Conservation (phyloP, 78 protist genomes). For the Guillardia theta region DNA sequence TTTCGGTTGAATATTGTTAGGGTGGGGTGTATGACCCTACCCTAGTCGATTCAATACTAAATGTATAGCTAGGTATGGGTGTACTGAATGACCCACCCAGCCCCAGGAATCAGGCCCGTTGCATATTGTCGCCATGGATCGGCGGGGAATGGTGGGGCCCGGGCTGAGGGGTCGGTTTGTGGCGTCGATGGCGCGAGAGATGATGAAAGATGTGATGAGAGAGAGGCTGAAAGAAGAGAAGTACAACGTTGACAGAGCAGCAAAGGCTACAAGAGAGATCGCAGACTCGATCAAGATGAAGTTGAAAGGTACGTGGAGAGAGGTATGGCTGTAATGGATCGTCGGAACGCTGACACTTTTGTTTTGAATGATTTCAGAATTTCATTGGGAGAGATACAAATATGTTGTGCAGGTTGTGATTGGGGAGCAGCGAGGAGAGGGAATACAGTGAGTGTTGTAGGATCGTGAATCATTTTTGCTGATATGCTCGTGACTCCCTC, state of each 20-base stretch:
- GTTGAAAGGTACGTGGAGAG: neutral
- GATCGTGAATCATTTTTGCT: neutral
- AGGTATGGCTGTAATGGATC: neutral
- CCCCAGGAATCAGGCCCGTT: too few species aligned
- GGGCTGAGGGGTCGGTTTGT: too few species aligned
- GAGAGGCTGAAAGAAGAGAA: neutral
- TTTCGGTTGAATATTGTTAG: too few species aligned
- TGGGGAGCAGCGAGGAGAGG: conserved; percentile 63
- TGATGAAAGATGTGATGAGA: too few species aligned
- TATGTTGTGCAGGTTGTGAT: conserved; percentile 49
- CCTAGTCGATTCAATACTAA: too few species aligned
- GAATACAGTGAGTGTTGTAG: neutral
- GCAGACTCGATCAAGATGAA: conserved; percentile 36
- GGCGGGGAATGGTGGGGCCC: too few species aligned
- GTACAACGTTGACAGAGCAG: neutral
- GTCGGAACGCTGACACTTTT: neutral
- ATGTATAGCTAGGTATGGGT: too few species aligned
- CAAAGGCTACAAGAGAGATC: neutral
- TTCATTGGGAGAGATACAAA: conserved; percentile 40
- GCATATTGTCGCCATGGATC: too few species aligned
- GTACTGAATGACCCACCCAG: too few species aligned
- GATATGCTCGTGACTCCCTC: neutral
- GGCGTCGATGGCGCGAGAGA: too few species aligned
- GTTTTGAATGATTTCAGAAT: neutral
- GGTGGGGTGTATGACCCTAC: too few species aligned